Evolutionary conservation across 1,139 yeast genomes (phyloP).

Genomic region (Debaryomyces nepalensis): DNA sequence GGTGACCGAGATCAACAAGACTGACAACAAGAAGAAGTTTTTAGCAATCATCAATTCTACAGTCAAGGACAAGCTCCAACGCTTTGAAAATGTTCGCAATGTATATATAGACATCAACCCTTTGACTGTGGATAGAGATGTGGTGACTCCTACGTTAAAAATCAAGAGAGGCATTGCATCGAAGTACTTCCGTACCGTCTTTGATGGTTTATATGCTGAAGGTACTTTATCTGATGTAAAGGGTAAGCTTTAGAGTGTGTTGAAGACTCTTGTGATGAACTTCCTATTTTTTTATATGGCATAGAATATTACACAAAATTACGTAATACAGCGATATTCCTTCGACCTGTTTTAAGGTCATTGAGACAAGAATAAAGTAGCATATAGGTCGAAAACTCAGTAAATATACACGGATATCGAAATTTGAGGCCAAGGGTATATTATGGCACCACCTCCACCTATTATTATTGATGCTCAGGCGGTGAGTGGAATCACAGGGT

Average conservation of each 20-base stretch:
- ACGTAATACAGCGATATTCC: slow-evolving; percentile 5
- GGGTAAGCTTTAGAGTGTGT: slow-evolving; percentile 9
- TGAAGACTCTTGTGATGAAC: too few relatives aligned
- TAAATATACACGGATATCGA: slow-evolving; percentile 1
- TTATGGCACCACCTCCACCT: slow-evolving; percentile 66
- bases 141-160: slow-evolving; percentile 47
- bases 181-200: slow-evolving; percentile 22
- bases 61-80: slow-evolving; percentile 29
- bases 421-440: not conserved
- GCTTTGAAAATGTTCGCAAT: slow-evolving; percentile 40
- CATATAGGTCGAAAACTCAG: not conserved
- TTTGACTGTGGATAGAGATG: slow-evolving; percentile 34
- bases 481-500: slow-evolving; percentile 86
- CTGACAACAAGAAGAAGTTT: slow-evolving; percentile 26
- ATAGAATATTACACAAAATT: slow-evolving; percentile 7
- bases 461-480: slow-evolving; percentile 74
- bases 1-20: slow-evolving; percentile 19
- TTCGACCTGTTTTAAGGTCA: slow-evolving; percentile 1
- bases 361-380: not conserved
- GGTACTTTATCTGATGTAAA: slow-evolving; percentile 21
- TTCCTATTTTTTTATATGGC: not conserved
- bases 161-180: slow-evolving; percentile 38
- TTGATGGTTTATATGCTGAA: slow-evolving; percentile 25
- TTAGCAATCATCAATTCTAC: slow-evolving; percentile 30
- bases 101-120: slow-evolving; percentile 40